Percentiles rank a stretch among this genome's conserved stretches.
Conservation (phyloP, 306 rosid genomes). For the Gynostemma pentaphyllum region DNA sequence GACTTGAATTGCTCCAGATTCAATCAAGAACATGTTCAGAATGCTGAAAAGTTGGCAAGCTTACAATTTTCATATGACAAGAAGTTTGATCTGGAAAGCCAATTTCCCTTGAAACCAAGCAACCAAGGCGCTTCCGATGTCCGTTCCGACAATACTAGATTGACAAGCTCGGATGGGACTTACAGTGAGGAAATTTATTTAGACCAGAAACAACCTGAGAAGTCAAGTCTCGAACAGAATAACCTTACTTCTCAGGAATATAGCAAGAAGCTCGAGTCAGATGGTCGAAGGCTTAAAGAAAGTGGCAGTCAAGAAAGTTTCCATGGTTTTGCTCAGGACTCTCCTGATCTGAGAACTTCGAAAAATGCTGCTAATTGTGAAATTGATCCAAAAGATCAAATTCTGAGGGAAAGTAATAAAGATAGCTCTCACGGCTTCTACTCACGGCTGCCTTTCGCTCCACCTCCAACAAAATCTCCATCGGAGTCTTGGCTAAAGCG, state of each 20-base stretch:
- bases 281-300: background rate
- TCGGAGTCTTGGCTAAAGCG: conserved; percentile 92
- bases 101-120: conserved; percentile 9
- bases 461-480: conserved; percentile 75
- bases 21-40: conserved; percentile 14
- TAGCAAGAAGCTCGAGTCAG: background rate
- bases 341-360: conserved; percentile 11
- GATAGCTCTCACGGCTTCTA: conserved; percentile 1
- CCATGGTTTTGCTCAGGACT: conserved; percentile 12
- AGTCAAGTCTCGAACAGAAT: background rate
- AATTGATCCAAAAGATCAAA: conserved; percentile 27
- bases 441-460: conserved; percentile 32
- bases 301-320: conserved; percentile 6
- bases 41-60: conserved; percentile 12
- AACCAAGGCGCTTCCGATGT: conserved; percentile 6
- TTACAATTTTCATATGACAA: conserved; percentile 14
- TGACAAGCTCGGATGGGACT: conserved; percentile 11
- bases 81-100: conserved; percentile 26
- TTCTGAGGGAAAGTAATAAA: conserved; percentile 13
- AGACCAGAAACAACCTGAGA: conserved; percentile 13
- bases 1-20: conserved; percentile 17
- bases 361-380: conserved; percentile 12
- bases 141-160: conserved; percentile 11
- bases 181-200: background rate
- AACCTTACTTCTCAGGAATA: background rate